These are phyloP conservation scores for Rhypophila decipiens DNA, from an alignment of 495 filamentous ascomycete genomes.

Conservation along the genomic window DNA sequence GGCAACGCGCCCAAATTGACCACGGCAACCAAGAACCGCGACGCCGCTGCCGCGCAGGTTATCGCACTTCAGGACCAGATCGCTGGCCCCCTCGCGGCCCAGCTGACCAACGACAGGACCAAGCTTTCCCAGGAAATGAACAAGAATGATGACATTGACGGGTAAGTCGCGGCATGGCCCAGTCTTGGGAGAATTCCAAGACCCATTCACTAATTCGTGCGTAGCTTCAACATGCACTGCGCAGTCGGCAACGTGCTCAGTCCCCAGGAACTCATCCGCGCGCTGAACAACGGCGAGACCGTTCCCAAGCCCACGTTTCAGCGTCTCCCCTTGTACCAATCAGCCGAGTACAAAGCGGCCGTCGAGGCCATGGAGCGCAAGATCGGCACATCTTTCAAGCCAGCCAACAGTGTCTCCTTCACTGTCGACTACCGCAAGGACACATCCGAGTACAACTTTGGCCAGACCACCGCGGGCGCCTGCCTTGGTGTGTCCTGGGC, in stretches of 20 bases:
- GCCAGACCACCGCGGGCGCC: not conserved
- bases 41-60: not conserved
- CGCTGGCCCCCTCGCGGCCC: not conserved
- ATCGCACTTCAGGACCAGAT: not conserved
- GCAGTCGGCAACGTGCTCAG: not conserved
- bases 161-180: not conserved
- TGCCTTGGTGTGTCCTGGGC: too few species aligned
- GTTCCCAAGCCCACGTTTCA: not conserved
- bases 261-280: not conserved
- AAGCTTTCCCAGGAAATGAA: not conserved
- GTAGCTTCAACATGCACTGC: not conserved
- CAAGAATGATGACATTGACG: not conserved
- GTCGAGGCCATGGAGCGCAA: not conserved
- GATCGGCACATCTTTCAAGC: not conserved
- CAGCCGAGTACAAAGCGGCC: not conserved
- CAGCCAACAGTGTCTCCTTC: not conserved
- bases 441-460: not conserved
- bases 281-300: not conserved
- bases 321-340: not conserved
- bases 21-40: not conserved
- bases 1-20: not conserved
- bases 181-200: too few species aligned
- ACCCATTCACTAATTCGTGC: not conserved
- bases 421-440: not conserved
- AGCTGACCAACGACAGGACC: not conserved